A percentile compares a stretch with the other conserved stretches of the same genome.
Conservation (phyloP, 1,284 basidiomycete genomes). For the Rhodotorula sp. region DNA sequence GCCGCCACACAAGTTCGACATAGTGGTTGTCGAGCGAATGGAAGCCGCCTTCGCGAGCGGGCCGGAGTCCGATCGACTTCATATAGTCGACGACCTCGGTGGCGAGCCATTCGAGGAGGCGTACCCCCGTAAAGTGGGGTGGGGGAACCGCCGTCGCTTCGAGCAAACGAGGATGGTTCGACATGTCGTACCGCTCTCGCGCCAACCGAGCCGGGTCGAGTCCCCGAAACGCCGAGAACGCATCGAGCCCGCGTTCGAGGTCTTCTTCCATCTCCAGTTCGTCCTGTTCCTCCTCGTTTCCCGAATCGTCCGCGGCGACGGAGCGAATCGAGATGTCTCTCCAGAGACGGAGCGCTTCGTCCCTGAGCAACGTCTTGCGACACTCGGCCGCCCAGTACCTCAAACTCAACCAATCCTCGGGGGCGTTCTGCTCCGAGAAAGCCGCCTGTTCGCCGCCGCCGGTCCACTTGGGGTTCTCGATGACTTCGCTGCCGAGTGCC, state of each 20-base stretch:
- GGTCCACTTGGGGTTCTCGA: not conserved
- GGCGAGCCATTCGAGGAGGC: slow-evolving; percentile 15
- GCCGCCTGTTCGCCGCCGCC: not conserved
- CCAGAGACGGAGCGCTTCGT: slow-evolving; percentile 26
- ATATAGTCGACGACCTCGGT: slow-evolving; percentile 16
- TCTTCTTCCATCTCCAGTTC: slow-evolving; percentile 12
- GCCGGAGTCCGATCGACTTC: slow-evolving; percentile 3
- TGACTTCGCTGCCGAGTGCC: slow-evolving; percentile 16
- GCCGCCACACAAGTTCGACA: slow-evolving; percentile 17
- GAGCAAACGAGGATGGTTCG: not conserved
- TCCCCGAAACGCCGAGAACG: slow-evolving; percentile 29
- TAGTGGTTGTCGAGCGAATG: slow-evolving; percentile 31
- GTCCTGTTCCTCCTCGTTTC: no score
- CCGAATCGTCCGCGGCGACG: not conserved
- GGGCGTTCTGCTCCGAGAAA: not conserved
- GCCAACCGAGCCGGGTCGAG: slow-evolving; percentile 9
- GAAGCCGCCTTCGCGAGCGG: slow-evolving; percentile 3
- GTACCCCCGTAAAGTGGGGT: not conserved
- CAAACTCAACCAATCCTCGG: slow-evolving; percentile 13
- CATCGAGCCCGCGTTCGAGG: slow-evolving; percentile 26
- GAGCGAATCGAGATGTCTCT: slow-evolving; percentile 10
- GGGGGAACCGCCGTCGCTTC: not conserved
- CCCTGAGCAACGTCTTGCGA: slow-evolving; percentile 9
- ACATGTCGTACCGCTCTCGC: not conserved
- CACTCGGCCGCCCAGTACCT: slow-evolving; percentile 18